Base-by-base conservation (phyloP, 75 land plant species). In the Pinus tabuliformis region DNA sequence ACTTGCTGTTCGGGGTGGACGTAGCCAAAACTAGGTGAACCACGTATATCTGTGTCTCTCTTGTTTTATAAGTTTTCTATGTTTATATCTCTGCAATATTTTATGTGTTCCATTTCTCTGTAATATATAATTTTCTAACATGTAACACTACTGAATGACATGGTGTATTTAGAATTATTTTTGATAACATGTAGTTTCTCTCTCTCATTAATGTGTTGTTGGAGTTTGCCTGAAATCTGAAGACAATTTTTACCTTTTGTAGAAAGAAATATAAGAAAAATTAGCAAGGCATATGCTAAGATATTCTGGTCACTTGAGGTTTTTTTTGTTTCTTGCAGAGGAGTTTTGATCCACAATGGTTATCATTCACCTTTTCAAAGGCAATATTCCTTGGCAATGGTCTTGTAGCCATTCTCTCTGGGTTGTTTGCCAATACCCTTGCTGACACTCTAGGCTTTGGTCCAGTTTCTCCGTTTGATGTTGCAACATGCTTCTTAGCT, bases 331-430 rank as follows among this genome's bases (percentile, higher is more conserved):
- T 58, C 18, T 63, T 81, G 71, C 90, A 96, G 97, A 96, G 97
- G 84, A 90, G 93, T 65, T 96, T 93, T 84, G 99, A 96, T 5
- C 89, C 89, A 71, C 97, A 96, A 71, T 96, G 99, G 99, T 82
- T 96, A 70, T 96, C 99, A 3, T 16, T 96, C 73, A 96, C 99
- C 42, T 96, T 96, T 79, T 96, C 99, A 72, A 96, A 96, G 81
- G 97, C 94, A 73, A 86, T 93, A 58, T 96, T 96, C 79, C 84
- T 96, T 82, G 99, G 99, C 42, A 96, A 96, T 84, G 99, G 99
- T 63, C 86, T 96, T 28, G 82, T 93, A 70, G 99, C 99, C 37
- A 96, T 96, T 77, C 5, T 96, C 12, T 58, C 94, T 79, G 99
- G 99, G 26, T 83, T 96, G 76, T 91, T 93, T 83, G 99, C 92